A percentile compares a stretch with the other conserved stretches of the same genome.
Evolutionary conservation across 2,329 filamentous ascomycete species (phyloP).

Genomic region (Colletotrichum agaves): DNA sequence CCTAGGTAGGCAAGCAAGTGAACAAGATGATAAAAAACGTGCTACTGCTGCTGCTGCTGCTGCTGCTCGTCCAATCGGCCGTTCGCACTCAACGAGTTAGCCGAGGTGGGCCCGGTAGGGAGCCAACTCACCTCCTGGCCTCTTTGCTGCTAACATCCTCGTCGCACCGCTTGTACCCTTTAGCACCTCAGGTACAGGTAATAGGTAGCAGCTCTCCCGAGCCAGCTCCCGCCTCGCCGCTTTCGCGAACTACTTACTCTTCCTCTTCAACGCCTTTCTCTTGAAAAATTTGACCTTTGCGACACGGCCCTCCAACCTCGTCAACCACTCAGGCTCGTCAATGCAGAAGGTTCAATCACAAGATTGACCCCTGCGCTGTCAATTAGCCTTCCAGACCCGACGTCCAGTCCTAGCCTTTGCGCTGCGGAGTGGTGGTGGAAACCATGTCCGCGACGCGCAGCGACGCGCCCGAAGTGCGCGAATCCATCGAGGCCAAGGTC

Average conservation of each 20-base stretch:
- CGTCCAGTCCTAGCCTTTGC: not conserved
- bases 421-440: conserved; percentile 11
- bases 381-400: conserved; percentile 14
- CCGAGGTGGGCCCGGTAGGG: conserved; percentile 21
- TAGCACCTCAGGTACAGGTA: not conserved
- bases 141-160: conserved; percentile 24
- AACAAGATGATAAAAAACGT: too few relatives aligned
- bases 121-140: not conserved
- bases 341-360: conserved; percentile 12
- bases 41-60: too few relatives aligned
- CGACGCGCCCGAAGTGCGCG: conserved; percentile 60
- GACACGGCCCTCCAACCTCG: conserved; percentile 20
- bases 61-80: conserved; percentile 6
- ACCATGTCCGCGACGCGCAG: conserved; percentile 52
- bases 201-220: too few relatives aligned
- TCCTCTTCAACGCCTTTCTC: not conserved
- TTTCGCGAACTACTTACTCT: conserved; percentile 35
- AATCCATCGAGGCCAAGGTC: conserved; percentile 61
- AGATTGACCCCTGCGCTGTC: conserved; percentile 4
- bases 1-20: too few relatives aligned
- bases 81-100: not conserved
- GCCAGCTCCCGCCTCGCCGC: conserved; percentile 18
- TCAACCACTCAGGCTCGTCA: conserved; percentile 1
- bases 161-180: conserved; percentile 10
- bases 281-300: conserved; percentile 31